Evolutionary conservation across 208 protist genomes (phyloP).

Genomic region (Leptomonas seymouri): DNA sequence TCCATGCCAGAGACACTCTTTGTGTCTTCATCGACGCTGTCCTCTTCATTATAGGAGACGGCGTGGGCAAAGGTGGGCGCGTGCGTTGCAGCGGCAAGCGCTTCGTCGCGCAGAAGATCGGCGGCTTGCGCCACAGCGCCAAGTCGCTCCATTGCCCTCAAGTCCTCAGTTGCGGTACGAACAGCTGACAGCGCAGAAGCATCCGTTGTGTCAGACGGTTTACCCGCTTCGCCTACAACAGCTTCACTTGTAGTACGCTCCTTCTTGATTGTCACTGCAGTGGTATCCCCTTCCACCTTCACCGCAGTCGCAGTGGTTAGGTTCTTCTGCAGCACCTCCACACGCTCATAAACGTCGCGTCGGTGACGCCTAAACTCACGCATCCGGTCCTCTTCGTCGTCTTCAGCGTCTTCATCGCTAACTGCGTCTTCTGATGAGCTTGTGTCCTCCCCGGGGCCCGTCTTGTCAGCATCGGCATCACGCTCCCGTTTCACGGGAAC

Average conservation of each 20-base stretch:
- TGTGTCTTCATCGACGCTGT: constrained; percentile 1
- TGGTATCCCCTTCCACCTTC: neutral
- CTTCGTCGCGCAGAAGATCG: constrained; percentile 26
- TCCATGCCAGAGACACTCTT: neutral
- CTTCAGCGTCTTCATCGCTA: constrained; percentile 24
- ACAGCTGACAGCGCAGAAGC: neutral
- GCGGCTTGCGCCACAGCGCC: constrained; percentile 28
- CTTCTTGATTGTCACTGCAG: neutral
- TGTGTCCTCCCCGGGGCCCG: neutral
- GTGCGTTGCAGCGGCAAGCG: neutral
- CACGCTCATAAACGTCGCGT: constrained; percentile 26
- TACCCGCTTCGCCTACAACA: neutral
- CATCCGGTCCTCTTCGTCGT: constrained; percentile 48
- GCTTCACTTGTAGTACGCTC: neutral
- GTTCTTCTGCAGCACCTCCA: constrained; percentile 12
- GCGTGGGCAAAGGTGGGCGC: constrained; percentile 7
- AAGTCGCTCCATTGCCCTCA: neutral
- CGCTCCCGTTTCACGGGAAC: neutral
- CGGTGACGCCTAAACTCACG: constrained; percentile 65
- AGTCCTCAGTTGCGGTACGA: neutral
- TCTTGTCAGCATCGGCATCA: neutral
- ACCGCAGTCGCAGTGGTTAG: neutral
- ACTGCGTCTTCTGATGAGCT: neutral
- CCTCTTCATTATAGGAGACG: constrained; percentile 3
- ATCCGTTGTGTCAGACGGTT: too few species aligned